A percentile compares a stretch with the other conserved stretches of the same genome.
Evolutionary conservation across 768 basidiomycete species (phyloP).

Genomic region (Mycena sanguinolenta): DNA sequence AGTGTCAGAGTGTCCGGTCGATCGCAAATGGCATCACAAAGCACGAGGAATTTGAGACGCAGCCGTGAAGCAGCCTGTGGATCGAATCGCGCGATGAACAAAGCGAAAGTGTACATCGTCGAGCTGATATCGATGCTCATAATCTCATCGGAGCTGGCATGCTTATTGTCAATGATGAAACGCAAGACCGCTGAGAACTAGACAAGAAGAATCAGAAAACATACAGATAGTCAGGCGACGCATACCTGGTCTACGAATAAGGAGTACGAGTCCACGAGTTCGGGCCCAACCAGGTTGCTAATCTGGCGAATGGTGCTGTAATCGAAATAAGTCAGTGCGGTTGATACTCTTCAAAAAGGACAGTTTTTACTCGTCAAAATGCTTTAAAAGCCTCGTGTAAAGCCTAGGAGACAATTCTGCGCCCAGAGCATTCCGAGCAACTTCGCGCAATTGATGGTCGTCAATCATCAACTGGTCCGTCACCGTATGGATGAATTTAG

Average conservation of each 20-base stretch:
- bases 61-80: slow-evolving; percentile 70
- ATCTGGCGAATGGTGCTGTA: slow-evolving; percentile 69
- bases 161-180: slow-evolving; percentile 80
- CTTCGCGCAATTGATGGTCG: slow-evolving; percentile 77
- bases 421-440: slow-evolving; percentile 85
- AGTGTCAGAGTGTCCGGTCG: slow-evolving; percentile 71
- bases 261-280: slow-evolving; percentile 56
- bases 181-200: slow-evolving; percentile 84
- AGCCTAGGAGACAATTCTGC: slow-evolving; percentile 80
- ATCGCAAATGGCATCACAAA: slow-evolving; percentile 77
- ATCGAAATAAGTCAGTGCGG: slow-evolving; percentile 1
- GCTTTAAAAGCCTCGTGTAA: slow-evolving; percentile 75
- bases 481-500: slow-evolving; percentile 75
- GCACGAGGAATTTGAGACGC: slow-evolving; percentile 80
- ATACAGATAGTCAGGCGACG: not conserved
- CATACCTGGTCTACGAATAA: slow-evolving; percentile 83
- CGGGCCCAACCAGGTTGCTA: slow-evolving; percentile 57
- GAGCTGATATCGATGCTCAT: slow-evolving; percentile 74
- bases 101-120: slow-evolving; percentile 69
- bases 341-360: not conserved
- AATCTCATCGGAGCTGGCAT: slow-evolving; percentile 69
- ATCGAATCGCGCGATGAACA: slow-evolving; percentile 74
- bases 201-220: slow-evolving; percentile 8
- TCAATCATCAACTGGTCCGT: slow-evolving; percentile 78
- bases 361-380: slow-evolving; percentile 78